Percentiles rank a stretch among this genome's conserved stretches.
phyloP scores from a whole-genome alignment of 2,329 filamentous ascomycete genomes.

The Aspergillus luchuensis region DNA sequence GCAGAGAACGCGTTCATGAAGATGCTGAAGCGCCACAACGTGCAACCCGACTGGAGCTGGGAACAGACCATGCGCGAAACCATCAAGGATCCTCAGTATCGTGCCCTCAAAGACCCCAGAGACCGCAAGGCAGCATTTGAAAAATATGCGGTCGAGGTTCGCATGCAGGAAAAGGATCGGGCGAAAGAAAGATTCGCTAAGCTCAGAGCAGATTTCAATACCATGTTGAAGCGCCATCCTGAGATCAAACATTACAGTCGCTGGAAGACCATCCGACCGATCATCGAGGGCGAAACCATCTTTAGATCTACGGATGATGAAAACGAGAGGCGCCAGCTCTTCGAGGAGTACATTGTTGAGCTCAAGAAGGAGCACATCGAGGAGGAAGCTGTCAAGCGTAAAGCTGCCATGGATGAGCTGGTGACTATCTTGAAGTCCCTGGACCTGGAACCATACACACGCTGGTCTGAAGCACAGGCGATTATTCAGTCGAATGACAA shows the following conservation, averaged over 20 bases:
- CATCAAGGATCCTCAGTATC: constrained; percentile 88
- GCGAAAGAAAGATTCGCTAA: constrained; percentile 92
- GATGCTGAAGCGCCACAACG: constrained; percentile 78
- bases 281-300: constrained; percentile 92
- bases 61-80: constrained; percentile 82
- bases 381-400: constrained; percentile 69
- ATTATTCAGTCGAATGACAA: constrained; percentile 75
- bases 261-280: constrained; percentile 93
- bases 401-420: constrained; percentile 81
- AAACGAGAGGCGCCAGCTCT: constrained; percentile 81
- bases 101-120: constrained; percentile 87
- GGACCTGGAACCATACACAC: constrained; percentile 86
- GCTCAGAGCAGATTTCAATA: constrained; percentile 88
- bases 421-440: constrained; percentile 75
- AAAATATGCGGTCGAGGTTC: constrained; percentile 89
- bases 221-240: constrained; percentile 92
- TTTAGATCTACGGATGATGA: constrained; percentile 91
- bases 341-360: constrained; percentile 87
- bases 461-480: constrained; percentile 87
- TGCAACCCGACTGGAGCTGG: constrained; percentile 92
- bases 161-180: constrained; percentile 89
- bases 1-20: constrained; percentile 93
- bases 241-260: constrained; percentile 97
- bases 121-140: constrained; percentile 90
- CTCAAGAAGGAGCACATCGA: constrained; percentile 81